Conservation (phyloP, 306 rosid species). For the Phaseolus lunatus region DNA sequence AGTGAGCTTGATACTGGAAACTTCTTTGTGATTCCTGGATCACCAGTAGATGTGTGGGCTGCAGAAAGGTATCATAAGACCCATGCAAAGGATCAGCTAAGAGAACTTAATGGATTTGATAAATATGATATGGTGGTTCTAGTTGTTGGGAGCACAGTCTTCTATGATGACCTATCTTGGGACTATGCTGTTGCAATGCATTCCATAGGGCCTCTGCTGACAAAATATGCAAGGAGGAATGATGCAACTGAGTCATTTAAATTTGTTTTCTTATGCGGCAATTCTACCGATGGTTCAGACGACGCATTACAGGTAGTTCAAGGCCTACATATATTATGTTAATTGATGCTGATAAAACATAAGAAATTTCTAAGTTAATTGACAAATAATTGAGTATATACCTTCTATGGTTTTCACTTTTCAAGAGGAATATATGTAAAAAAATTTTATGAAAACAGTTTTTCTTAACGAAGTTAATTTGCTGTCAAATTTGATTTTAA, state of each 20-base stretch:
- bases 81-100: slow-evolving; percentile 72
- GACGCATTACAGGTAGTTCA: slow-evolving; percentile 77
- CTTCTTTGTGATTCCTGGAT: slow-evolving; percentile 94
- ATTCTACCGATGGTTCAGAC: slow-evolving; percentile 77
- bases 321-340: slow-evolving; percentile 32
- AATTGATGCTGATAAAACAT: slow-evolving; percentile 17
- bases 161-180: slow-evolving; percentile 77
- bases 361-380: slow-evolving; percentile 21
- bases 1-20: slow-evolving; percentile 90
- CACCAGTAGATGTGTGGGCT: slow-evolving; percentile 90
- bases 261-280: slow-evolving; percentile 89
- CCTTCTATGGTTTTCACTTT: not conserved
- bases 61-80: slow-evolving; percentile 69
- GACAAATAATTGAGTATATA: slow-evolving; percentile 18
- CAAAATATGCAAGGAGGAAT: slow-evolving; percentile 75
- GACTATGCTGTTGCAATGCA: slow-evolving; percentile 98
- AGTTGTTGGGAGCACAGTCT: slow-evolving; percentile 85
- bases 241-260: slow-evolving; percentile 71
- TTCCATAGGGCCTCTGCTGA: slow-evolving; percentile 80
- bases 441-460: not conserved
- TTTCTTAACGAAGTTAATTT: slow-evolving; percentile 16
- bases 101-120: slow-evolving; percentile 65
- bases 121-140: slow-evolving; percentile 77
- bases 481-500: slow-evolving; percentile 1
- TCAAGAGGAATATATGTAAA: slow-evolving; percentile 2